phyloP scores from a whole-genome alignment of 148 eudicot species.

The Persicaria maculosa region DNA sequence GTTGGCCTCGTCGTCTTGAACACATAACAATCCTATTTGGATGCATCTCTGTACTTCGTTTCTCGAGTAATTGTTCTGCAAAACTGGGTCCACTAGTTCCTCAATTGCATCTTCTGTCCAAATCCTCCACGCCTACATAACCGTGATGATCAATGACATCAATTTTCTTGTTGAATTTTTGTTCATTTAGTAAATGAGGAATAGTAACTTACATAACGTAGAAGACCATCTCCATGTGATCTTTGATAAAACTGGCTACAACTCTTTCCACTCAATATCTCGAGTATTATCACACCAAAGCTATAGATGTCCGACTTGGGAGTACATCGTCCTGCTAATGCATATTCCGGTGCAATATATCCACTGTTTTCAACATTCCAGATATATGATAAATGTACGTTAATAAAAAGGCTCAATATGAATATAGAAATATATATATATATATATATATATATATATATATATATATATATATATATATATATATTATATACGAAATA shows the following conservation, averaged over 20 bases:
- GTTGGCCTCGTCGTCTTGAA: neutral
- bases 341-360: too few relatives aligned
- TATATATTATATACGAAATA: too few relatives aligned
- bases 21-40: constrained; percentile 1
- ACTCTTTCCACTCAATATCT: neutral
- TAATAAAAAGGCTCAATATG: too few relatives aligned
- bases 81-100: neutral
- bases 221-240: neutral
- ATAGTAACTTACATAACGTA: neutral
- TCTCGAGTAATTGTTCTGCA: neutral
- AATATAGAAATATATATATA: too few relatives aligned
- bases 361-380: too few relatives aligned
- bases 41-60: neutral
- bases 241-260: neutral
- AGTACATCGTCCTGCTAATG: too few relatives aligned
- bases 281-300: neutral
- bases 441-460: too few relatives aligned
- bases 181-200: too few relatives aligned
- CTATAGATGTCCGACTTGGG: neutral
- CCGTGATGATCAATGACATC: neutral
- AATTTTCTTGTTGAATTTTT: too few relatives aligned
- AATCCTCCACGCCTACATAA: neutral
- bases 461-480: too few relatives aligned
- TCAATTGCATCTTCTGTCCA: neutral
- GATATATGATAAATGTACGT: too few relatives aligned